Evolutionary conservation across 2,329 filamentous ascomycete genomes (phyloP), one percentile per base, ranked within the genome.

Genomic region (Neonectria sp.): DNA sequence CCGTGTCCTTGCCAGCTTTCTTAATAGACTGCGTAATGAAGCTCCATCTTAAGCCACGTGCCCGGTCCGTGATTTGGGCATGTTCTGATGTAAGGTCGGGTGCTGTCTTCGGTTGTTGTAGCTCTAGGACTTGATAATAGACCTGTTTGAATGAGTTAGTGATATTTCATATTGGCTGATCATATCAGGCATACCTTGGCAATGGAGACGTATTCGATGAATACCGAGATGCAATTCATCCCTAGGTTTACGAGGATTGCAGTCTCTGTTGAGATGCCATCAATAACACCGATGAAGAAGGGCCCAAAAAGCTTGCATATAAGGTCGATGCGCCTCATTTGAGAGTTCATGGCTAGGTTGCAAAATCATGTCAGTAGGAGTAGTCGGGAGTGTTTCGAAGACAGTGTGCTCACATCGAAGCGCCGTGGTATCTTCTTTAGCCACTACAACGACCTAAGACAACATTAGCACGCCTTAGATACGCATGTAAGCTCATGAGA

Each of bases 291-390:
- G 35, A 91, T 86, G n/a, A 82, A 80, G 2, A 91, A 79, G 0
- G 89, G 89, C 0, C 85, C 88, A 2, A 88, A 63, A 2, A 91
- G 81, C 71, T 91, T 91, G 79, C 88, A 90, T 17, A 87, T 75
- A 6, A 91, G 80, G 65, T 91, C 89, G 51, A 91, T 90, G 5
- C 89, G 84, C n/a, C 89, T 84, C 85, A 91, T 90, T n/a, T 82
- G 81, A 3, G 88, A 84, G 73, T 90, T 91, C 29, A 90, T 76
- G 7, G 79, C 82, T 79, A 15, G 27, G 29, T 31, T 31, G n/a
- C 13, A 48, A 33, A 12, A 25, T 66, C 48, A 58, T 53, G n/a
- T 52, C 21, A 27, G n/a, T 2, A 27, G 9, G 4, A 48, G 58
- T 52, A 2, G 24, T 9, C 24, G 17, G 43, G 4, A 9, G 3